Conservation (phyloP, 2,329 filamentous ascomycete genomes). For the Truncatella angustata region DNA sequence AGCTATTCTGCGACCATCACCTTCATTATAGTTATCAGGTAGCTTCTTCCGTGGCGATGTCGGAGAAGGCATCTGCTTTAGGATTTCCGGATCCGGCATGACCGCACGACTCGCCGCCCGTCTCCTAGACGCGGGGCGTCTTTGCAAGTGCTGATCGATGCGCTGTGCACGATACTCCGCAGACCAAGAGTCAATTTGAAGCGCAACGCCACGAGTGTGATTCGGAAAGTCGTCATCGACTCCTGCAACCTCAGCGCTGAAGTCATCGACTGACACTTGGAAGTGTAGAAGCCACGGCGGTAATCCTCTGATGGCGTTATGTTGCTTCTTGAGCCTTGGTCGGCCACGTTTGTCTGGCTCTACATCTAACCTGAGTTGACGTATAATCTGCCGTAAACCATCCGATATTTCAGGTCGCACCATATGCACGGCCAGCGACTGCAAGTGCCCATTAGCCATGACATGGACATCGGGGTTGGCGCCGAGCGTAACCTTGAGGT, state of each 20-base stretch:
- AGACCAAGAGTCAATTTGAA: conserved; percentile 86
- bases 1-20: conserved; percentile 78
- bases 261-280: conserved; percentile 82
- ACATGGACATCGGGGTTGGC: conserved; percentile 85
- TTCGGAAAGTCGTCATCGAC: conserved; percentile 80
- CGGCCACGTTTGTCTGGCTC: conserved; percentile 58
- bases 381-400: conserved; percentile 86
- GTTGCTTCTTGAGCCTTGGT: conserved; percentile 49
- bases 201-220: conserved; percentile 75
- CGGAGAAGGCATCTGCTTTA: conserved; percentile 48
- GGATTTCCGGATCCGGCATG: conserved; percentile 65
- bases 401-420: conserved; percentile 90
- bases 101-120: conserved; percentile 73
- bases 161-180: conserved; percentile 86
- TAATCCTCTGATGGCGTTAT: conserved; percentile 73
- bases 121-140: conserved; percentile 58
- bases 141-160: conserved; percentile 57
- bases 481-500: conserved; percentile 80
- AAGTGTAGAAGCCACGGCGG: conserved; percentile 84
- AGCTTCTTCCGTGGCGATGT: conserved; percentile 53
- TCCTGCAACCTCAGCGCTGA: conserved; percentile 87
- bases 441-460: conserved; percentile 72
- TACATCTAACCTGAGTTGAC: conserved; percentile 72
- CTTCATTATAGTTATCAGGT: conserved; percentile 40
- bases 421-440: conserved; percentile 86